Percentiles rank a stretch among this genome's conserved stretches.
These are phyloP conservation scores for Eimeria maxima DNA, from an alignment of 169 alveolate species.

Conservation along the genomic window DNA sequence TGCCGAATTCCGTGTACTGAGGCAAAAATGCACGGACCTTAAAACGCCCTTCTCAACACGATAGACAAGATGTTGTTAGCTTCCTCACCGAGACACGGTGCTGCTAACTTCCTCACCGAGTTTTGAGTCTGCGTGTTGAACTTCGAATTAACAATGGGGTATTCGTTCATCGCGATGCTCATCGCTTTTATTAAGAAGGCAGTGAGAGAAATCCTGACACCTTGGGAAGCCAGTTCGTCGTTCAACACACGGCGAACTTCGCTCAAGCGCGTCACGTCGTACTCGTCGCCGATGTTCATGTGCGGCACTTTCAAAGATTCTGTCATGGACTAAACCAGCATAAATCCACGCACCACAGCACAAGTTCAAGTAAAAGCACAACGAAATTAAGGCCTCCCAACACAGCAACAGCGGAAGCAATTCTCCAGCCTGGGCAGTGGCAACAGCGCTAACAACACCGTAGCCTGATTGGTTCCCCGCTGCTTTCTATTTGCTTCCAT, in stretches of 20 bases:
- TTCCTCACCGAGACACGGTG: conserved; percentile 17
- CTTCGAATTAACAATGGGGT: conserved; percentile 94
- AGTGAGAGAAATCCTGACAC: conserved; percentile 91
- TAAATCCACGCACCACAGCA: conserved; percentile 80
- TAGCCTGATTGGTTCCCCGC: not conserved
- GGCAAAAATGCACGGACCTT: not conserved
- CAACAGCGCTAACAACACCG: not conserved
- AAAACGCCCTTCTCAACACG: not conserved
- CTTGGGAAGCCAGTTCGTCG: conserved; percentile 75
- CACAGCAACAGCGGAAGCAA: not conserved
- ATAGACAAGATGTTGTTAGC: not conserved
- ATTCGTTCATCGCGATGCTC: conserved; percentile 92
- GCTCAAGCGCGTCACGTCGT: conserved; percentile 84
- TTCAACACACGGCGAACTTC: conserved; percentile 27
- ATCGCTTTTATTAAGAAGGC: conserved; percentile 95
- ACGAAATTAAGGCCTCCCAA: conserved; percentile 45
- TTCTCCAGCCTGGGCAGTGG: no score
- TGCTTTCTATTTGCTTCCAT: not conserved
- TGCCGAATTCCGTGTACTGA: conserved; percentile 85
- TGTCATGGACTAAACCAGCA: conserved; percentile 90
- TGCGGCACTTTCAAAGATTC: conserved; percentile 91
- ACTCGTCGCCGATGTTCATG: conserved; percentile 89
- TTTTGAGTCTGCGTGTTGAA: conserved; percentile 82
- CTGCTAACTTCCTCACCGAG: conserved; percentile 28
- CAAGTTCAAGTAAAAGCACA: conserved; percentile 81